Conservation (phyloP, 345 rosid genomes). For the Gynandropsis gynandra region DNA sequence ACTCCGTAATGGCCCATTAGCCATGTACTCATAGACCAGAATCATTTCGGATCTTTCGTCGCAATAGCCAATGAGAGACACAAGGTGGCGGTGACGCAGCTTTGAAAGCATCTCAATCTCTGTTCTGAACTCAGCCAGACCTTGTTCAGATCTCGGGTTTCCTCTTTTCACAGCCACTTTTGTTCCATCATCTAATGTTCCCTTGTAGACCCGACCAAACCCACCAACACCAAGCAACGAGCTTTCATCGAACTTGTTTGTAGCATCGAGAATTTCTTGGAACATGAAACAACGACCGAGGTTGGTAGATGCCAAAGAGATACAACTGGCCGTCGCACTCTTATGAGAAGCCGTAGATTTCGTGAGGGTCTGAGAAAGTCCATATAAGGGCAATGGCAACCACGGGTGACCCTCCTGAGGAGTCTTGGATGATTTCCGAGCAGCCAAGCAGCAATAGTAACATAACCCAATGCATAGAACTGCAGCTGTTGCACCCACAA, state of each 20-base stretch:
- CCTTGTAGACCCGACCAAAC: constrained; percentile 90
- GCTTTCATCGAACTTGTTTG: constrained; percentile 87
- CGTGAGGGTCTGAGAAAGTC: constrained; percentile 81
- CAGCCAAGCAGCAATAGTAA: constrained; percentile 48
- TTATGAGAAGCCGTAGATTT: constrained; percentile 84
- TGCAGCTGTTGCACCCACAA: constrained; percentile 35
- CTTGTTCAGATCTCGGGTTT: constrained; percentile 97
- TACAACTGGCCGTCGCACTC: constrained; percentile 85
- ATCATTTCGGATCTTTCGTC: constrained; percentile 97
- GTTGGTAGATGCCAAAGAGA: constrained; percentile 70
- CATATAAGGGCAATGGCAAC: constrained; percentile 87
- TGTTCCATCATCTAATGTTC: constrained; percentile 86
- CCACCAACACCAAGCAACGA: constrained; percentile 96
- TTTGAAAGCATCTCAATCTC: constrained; percentile 97
- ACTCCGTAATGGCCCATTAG: constrained; percentile 95
- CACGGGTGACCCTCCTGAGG: constrained; percentile 70
- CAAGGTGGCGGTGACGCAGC: constrained; percentile 94
- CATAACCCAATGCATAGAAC: constrained; percentile 45
- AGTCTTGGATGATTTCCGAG: constrained; percentile 24
- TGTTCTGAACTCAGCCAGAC: constrained; percentile 95
- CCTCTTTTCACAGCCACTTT: constrained; percentile 96
- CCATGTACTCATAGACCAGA: constrained; percentile 94
- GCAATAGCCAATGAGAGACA: constrained; percentile 90
- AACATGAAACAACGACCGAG: constrained; percentile 79
- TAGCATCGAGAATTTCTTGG: constrained; percentile 90